A percentile compares a stretch with the other conserved stretches of the same genome.
Conservation (phyloP, 345 rosid genomes). For the Stellera chamaejasme region DNA sequence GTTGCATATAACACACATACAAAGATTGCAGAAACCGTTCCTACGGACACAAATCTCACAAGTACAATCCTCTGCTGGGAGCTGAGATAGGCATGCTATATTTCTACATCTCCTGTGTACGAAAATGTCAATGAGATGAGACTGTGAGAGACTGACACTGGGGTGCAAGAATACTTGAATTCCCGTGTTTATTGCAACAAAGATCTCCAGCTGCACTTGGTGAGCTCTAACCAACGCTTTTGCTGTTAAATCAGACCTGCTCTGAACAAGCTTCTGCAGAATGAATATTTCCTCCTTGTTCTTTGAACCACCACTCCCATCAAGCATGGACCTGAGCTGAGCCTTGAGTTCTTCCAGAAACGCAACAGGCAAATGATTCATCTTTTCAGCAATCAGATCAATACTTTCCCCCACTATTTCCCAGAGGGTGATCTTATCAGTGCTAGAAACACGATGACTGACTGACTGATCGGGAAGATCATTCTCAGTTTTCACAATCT, state of each 20-base stretch:
- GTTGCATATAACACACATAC: conserved; percentile 91
- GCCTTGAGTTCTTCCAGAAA: conserved; percentile 69
- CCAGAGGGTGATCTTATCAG: conserved; percentile 63
- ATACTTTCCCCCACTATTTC: conserved; percentile 80
- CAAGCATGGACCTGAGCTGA: conserved; percentile 66
- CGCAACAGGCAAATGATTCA: conserved; percentile 57
- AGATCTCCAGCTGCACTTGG: conserved; percentile 68
- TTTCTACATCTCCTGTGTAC: conserved; percentile 81
- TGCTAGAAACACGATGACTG: conserved; percentile 40
- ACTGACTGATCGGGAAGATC: conserved; percentile 56
- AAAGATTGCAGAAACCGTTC: conserved; percentile 86
- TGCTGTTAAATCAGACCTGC: conserved; percentile 62
- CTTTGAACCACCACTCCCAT: conserved; percentile 69
- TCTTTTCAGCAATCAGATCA: conserved; percentile 59
- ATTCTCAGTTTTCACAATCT: conserved; percentile 51
- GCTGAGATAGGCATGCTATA: conserved; percentile 65
- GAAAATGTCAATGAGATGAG: conserved; percentile 72
- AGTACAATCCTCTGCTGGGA: conserved; percentile 80
- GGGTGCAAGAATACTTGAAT: conserved; percentile 86
- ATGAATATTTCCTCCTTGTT: conserved; percentile 61
- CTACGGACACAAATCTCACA: conserved; percentile 63
- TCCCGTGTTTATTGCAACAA: conserved; percentile 77
- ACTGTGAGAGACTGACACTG: conserved; percentile 63
- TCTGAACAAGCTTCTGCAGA: conserved; percentile 67
- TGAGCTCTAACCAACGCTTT: conserved; percentile 70